Evolutionary conservation across 2,329 filamentous ascomycete genomes (phyloP).

Genomic region (Aspergillus fijiensis): DNA sequence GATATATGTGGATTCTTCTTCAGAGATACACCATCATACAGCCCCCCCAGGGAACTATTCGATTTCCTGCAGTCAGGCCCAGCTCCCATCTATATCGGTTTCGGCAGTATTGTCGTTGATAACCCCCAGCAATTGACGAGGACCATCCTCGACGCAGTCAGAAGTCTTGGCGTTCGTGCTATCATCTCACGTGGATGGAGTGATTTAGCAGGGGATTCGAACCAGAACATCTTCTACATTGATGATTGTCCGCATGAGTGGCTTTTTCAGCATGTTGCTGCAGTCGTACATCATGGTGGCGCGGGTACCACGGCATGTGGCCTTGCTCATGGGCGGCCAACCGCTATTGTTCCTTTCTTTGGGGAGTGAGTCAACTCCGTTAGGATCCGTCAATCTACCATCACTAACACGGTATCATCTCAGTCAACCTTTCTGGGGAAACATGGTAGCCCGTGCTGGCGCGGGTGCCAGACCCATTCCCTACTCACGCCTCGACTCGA

Average conservation of each 20-base stretch:
- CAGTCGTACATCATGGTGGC: slow-evolving; percentile 60
- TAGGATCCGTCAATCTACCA: background rate
- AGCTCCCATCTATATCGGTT: slow-evolving; percentile 57
- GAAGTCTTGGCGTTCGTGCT: slow-evolving; percentile 49
- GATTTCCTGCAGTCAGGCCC: slow-evolving; percentile 49
- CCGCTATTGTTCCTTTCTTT: slow-evolving; percentile 58
- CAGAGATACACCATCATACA: slow-evolving; percentile 36
- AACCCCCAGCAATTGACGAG: slow-evolving; percentile 47
- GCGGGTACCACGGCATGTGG: slow-evolving; percentile 60
- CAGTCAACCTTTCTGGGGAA: slow-evolving; percentile 55
- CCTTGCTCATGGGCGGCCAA: slow-evolving; percentile 52
- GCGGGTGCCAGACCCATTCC: slow-evolving; percentile 53
- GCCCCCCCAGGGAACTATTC: slow-evolving; percentile 41
- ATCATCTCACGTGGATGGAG: slow-evolving; percentile 59
- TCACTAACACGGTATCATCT: background rate
- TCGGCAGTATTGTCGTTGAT: slow-evolving; percentile 58
- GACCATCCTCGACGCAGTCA: slow-evolving; percentile 51
- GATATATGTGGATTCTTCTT: slow-evolving; percentile 52
- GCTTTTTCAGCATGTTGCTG: slow-evolving; percentile 57
- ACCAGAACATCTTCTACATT: slow-evolving; percentile 49
- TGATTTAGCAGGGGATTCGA: slow-evolving; percentile 41
- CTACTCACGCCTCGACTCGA: slow-evolving; percentile 45
- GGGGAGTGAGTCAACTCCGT: slow-evolving; percentile 43
- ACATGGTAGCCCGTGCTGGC: slow-evolving; percentile 51
- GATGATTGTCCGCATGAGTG: slow-evolving; percentile 60